Percentiles rank a stretch among this genome's conserved stretches.
These are phyloP conservation scores for Cyberlindnera samutprakarnensis DNA, from an alignment of 805 yeast species.

Conservation along the genomic window DNA sequence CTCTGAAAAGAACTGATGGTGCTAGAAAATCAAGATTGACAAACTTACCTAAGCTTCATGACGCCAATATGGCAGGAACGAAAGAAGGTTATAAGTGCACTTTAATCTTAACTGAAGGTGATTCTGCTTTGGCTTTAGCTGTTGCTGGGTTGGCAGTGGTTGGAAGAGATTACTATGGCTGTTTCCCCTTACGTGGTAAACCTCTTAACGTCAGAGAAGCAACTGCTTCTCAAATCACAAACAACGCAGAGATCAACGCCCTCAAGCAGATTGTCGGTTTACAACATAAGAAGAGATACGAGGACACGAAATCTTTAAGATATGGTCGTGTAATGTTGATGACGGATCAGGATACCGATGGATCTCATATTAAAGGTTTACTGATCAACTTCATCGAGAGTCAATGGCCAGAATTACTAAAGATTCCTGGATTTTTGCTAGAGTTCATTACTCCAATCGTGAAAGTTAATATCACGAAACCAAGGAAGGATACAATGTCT, in stretches of 20 bases:
- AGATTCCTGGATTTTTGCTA: slow-evolving; percentile 83
- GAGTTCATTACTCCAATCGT: slow-evolving; percentile 97
- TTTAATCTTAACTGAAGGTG: slow-evolving; percentile 91
- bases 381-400: slow-evolving; percentile 89
- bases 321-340: slow-evolving; percentile 97
- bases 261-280: slow-evolving; percentile 92
- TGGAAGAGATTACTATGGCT: slow-evolving; percentile 92
- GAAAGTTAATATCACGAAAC: slow-evolving; percentile 71
- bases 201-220: slow-evolving; percentile 95
- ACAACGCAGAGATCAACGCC: slow-evolving; percentile 91
- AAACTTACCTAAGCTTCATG: slow-evolving; percentile 83
- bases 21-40: slow-evolving; percentile 76
- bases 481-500: slow-evolving; percentile 52
- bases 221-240: slow-evolving; percentile 87
- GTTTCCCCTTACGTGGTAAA: slow-evolving; percentile 94
- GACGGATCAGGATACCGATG: slow-evolving; percentile 99
- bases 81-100: slow-evolving; percentile 89
- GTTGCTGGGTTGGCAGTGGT: slow-evolving; percentile 91
- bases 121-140: slow-evolving; percentile 88
- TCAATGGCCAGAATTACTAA: slow-evolving; percentile 88
- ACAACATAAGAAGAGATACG: slow-evolving; percentile 84
- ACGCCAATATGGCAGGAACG: slow-evolving; percentile 96
- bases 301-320: slow-evolving; percentile 64
- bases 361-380: slow-evolving; percentile 94
- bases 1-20: slow-evolving; percentile 85